Conservation (phyloP, 2,329 filamentous ascomycete species). For the Hypoxylon sp. region DNA sequence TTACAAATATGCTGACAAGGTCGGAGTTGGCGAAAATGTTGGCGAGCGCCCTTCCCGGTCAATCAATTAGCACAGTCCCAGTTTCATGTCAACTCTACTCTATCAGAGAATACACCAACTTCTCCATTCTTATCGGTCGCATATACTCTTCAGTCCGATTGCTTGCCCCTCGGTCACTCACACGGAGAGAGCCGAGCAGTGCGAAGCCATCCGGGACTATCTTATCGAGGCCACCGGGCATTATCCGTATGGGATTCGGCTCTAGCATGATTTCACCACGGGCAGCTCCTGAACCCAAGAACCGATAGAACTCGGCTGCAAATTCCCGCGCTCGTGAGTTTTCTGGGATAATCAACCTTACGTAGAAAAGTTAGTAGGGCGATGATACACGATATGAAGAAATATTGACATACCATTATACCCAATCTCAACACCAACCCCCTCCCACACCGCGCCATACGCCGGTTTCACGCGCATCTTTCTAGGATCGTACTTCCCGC, state of each 20-base stretch:
- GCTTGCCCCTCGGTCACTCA: conserved; percentile 7
- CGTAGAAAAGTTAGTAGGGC: neutral
- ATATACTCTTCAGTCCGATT: conserved; percentile 24
- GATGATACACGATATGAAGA: neutral
- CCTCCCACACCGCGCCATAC: conserved; percentile 19
- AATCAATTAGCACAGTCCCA: neutral
- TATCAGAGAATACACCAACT: conserved; percentile 19
- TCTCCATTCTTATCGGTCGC: conserved; percentile 28
- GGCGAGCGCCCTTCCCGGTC: too few species aligned
- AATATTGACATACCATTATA: neutral
- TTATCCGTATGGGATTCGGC: conserved; percentile 25
- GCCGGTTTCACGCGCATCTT: conserved; percentile 6
- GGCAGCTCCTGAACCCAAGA: neutral
- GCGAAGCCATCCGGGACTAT: conserved; percentile 26
- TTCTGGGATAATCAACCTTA: conserved; percentile 2
- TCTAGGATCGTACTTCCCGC: conserved; percentile 2
- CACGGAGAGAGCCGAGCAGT: conserved; percentile 15
- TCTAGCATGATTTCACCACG: conserved; percentile 13
- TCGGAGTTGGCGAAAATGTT: too few species aligned
- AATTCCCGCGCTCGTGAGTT: conserved; percentile 11
- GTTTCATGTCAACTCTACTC: neutral
- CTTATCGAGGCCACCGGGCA: conserved; percentile 25
- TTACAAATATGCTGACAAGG: too few species aligned
- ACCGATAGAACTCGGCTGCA: conserved; percentile 14
- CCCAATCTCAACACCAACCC: conserved; percentile 12